Evolutionary conservation across 2,329 filamentous ascomycete genomes (phyloP), one percentile per base, ranked within the genome.

Genomic region (Trichoderma koningiopsis): DNA sequence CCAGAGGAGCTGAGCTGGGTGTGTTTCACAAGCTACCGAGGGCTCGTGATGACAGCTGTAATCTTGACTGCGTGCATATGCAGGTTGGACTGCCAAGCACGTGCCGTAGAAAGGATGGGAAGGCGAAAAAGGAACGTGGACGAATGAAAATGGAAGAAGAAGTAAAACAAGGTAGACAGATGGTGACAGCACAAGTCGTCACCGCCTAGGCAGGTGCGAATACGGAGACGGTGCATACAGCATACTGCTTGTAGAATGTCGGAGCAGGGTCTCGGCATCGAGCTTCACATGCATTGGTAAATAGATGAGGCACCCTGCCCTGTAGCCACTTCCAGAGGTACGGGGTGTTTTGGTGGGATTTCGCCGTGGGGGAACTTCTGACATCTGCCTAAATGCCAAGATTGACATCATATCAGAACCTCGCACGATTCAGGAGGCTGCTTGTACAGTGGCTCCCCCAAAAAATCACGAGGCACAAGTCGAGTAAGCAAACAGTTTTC

Each of bases 21-120:
- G 40, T 24, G 64, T 67, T 67, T 58, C 64, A 67, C 64, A 67
- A 59, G 40, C 64, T 52, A 37, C 64, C 64, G 55, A 67, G 55
- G 40, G 27, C 64, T 67, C 64, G 55, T 67, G 64, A 67, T 67
- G 64, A 52, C 37, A 37, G 40, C n/a, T 24, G 37, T 37, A 19
- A 31, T 61, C 33, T 56, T 22, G 64, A 33, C 64, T 58, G 29
- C 49, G n/a, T n/a, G 27, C 27, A 66, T 57, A 29, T 58, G 56
- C 63, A 62, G 61, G n/a, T 24, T 24, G 47, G 52, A 47, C 31
- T 64, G 47, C 33, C 19, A n/a, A 33, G 33, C 47, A 55, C 49
- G 35, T 62, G 61, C 22, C 55, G 2, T 22, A 53, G 22, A n/a
- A 29, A 13, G 29, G 59, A 52, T n/a, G 47, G 40, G 40, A n/a